phyloP scores from a whole-genome alignment of 2,329 filamentous ascomycete species.

The Cytospora paraplurivora region DNA sequence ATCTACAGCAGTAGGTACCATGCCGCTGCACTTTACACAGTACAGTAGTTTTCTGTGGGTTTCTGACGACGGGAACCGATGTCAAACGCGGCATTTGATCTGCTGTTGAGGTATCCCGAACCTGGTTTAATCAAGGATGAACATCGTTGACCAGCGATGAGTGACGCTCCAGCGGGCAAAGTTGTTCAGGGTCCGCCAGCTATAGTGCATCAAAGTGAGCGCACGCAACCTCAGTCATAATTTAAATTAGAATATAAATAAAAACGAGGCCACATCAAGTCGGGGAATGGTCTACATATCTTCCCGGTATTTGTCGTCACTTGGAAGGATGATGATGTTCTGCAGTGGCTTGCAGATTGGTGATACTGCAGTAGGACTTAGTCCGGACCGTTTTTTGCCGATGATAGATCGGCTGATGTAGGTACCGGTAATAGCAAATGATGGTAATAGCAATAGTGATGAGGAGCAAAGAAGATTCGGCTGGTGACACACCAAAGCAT shows the following conservation, averaged over 20 bases:
- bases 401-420: constrained; percentile 8
- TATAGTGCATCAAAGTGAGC: constrained; percentile 14
- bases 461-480: not conserved
- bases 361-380: constrained; percentile 19
- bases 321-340: constrained; percentile 5
- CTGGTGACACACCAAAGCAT: constrained; percentile 8
- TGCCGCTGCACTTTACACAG: constrained; percentile 20
- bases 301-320: not conserved
- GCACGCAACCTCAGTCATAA: constrained; percentile 7
- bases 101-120: constrained; percentile 13
- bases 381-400: constrained; percentile 16
- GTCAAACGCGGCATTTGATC: constrained; percentile 21
- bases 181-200: constrained; percentile 1
- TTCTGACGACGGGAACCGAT: constrained; percentile 2
- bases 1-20: constrained; percentile 12
- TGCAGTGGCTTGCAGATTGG: not conserved
- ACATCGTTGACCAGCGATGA: constrained; percentile 4
- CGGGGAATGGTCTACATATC: not conserved
- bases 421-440: not conserved
- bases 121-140: constrained; percentile 8
- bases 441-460: constrained; percentile 8
- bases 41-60: constrained; percentile 12
- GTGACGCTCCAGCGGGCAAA: constrained; percentile 11
- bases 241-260: not conserved
- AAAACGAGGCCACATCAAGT: constrained; percentile 1